phyloP scores from a whole-genome alignment of 305 asterid species.

The Fraxinus baroniana region DNA sequence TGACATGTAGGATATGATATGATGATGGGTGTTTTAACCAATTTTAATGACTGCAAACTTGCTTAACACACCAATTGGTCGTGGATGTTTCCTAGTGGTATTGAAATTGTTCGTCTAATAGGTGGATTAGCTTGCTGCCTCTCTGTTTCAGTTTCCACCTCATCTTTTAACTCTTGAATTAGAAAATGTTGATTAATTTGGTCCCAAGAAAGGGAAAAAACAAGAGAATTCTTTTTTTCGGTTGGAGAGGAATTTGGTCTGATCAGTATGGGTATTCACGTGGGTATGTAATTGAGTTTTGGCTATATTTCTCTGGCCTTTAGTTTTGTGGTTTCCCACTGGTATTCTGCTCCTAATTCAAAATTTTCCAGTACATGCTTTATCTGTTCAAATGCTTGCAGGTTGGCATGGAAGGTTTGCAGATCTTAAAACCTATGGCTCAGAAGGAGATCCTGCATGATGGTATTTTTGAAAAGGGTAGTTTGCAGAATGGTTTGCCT shows the following conservation, averaged over 20 bases:
- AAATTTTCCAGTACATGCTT: slow-evolving; percentile 6
- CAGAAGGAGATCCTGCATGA: slow-evolving; percentile 35
- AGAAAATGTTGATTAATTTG: slow-evolving; percentile 20
- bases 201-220: neutral
- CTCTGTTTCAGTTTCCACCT: slow-evolving; percentile 10
- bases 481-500: slow-evolving; percentile 42
- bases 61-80: slow-evolving; percentile 14
- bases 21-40: neutral
- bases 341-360: slow-evolving; percentile 7
- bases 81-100: slow-evolving; percentile 13
- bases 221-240: neutral
- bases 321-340: slow-evolving; percentile 4
- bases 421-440: slow-evolving; percentile 73
- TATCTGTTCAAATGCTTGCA: slow-evolving; percentile 36
- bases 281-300: neutral
- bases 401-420: slow-evolving; percentile 90
- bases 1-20: neutral
- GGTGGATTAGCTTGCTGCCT: slow-evolving; percentile 9
- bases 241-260: neutral
- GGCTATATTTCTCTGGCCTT: neutral
- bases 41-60: neutral
- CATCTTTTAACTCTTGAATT: neutral
- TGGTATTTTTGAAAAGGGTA: slow-evolving; percentile 40
- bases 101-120: slow-evolving; percentile 14
- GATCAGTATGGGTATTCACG: neutral